Evolutionary conservation across 2,329 filamentous ascomycete species (phyloP), one percentile per base, ranked within the genome.

Genomic region (Alternaria triticina): DNA sequence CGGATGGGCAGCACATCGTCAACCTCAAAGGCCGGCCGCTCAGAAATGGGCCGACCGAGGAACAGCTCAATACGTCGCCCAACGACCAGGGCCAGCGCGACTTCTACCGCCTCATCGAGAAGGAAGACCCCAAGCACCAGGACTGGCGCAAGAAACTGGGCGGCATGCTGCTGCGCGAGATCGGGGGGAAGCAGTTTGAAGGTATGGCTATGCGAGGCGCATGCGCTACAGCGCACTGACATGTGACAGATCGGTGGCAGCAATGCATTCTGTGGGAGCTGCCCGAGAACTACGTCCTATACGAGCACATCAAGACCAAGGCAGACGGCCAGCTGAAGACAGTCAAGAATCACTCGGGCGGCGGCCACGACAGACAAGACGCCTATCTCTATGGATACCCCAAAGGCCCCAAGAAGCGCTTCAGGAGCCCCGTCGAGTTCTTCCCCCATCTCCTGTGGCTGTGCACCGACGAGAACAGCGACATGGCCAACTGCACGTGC

Each of bases 351-450:
- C 81, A 84, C 72, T 83, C 82, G 7, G 82, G 80, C 36, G 85
- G 83, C 33, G 83, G 81, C 11, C 85, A 84, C 64, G 85, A 87
- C 70, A 79, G 86, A 58, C 85, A 87, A 68, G 87, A 89, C 71
- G 86, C 86, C 30, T 89, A 88, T 67, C 80, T 89, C 6, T 89
- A 88, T 72, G 87, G 87, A 20, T 86, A 89, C 70, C 87, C 86
- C 3, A 78, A 82, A 49, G 87, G 86, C 15, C 81, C 84, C 17
- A 85, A 83, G 74, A 88, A 88, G 76, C 82, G 86, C 52, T 89
- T 84, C 72, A 78, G 87, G 58, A 88, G 86, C 70, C 86, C 87
- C 0, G 83, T 82, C 55, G 87, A 89, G 65, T 89, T 89, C 79
- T 87, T 88, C 64, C 86, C 85, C 3, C 87, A 89, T 72, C 76